A percentile compares a stretch with the other conserved stretches of the same genome.
Evolutionary conservation across 1,284 basidiomycete genomes (phyloP).

Genomic region (Abortiporus biennis): DNA sequence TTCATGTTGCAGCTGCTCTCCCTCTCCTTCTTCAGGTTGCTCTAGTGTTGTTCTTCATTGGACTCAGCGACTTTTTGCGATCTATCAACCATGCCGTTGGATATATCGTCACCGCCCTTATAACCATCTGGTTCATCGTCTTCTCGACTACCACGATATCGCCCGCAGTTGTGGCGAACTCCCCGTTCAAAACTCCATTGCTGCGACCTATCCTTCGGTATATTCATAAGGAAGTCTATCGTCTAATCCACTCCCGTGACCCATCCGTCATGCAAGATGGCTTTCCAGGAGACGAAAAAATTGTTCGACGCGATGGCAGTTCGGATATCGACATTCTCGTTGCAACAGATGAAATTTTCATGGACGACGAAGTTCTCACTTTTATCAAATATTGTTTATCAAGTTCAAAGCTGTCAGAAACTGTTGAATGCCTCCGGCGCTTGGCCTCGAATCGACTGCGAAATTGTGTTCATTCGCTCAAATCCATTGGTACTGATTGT

Average conservation of each 20-base stretch:
- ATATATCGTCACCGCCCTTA: not conserved
- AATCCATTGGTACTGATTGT: too few species aligned
- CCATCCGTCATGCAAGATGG: not conserved
- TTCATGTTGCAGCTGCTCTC: slow-evolving; percentile 2
- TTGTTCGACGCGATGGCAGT: slow-evolving; percentile 3
- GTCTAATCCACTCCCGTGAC: not conserved
- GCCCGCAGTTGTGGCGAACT: not conserved
- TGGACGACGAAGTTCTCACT: not conserved
- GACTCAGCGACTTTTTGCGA: slow-evolving; percentile 1
- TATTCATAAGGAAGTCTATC: not conserved
- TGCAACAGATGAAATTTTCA: not conserved
- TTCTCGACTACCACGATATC: not conserved
- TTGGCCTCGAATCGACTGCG: too few species aligned
- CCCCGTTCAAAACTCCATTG: slow-evolving; percentile 5
- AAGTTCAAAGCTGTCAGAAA: too few species aligned
- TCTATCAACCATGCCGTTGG: slow-evolving; percentile 1
- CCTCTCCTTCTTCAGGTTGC: slow-evolving; percentile 3
- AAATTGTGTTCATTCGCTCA: too few species aligned
- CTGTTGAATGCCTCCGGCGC: too few species aligned
- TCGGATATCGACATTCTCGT: not conserved
- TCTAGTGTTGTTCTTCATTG: slow-evolving; percentile 2
- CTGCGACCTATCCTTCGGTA: not conserved
- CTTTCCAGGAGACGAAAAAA: not conserved
- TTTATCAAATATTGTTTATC: too few species aligned
- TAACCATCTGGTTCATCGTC: not conserved